Evolutionary conservation across 164 flowering plant species (phyloP), one percentile per base, ranked within the genome.

Genomic region (Cinnamomum chago): DNA sequence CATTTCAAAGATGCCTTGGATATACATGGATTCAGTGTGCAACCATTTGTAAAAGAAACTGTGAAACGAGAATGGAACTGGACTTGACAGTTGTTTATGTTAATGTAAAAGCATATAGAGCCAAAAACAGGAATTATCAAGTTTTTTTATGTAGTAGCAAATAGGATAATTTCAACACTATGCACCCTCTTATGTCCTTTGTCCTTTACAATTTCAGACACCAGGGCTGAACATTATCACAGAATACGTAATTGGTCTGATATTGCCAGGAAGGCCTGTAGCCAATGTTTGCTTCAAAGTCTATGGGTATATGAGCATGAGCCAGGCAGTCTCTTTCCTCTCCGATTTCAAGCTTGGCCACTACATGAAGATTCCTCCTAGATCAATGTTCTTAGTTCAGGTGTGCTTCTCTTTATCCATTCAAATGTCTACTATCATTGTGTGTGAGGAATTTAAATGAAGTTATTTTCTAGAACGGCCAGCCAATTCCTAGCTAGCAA

Each of bases 341-440:
- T 70, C 40, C 62, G 97, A 92, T 79, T 90, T 91, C 86, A 91
- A 91, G 85, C 84, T 91, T 0, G 97, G 97, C 15, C 97, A 91
- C 73, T 90, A 91, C 87, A 90, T 91, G 96, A 91, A 91, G 79
- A 88, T 91, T 27, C 94, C 94, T 5, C 92, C 97, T 9, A 83
- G 88, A 73, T 88, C 93, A 27, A 92, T 92, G 97, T 92, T 90
- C 77, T 51, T 90, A 22, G 92, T 87, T 72, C 92, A 90, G 91
- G 91, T 88, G 81, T 18, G 73, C 40, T 50, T 9, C 22, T 15
- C 5, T 73, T 47, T 33, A 71, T 47, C 35, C 62, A 30, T 66
- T 27, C n/a, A 66, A 66, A 28, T 11, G 4, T 28, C 40, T 55
- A n/a, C 60, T 5, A 55, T 55, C 60, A 55, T 55, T 3, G n/a